These are phyloP conservation scores for Rhizophora mangle DNA, from an alignment of 345 rosid species.

Conservation along the genomic window DNA sequence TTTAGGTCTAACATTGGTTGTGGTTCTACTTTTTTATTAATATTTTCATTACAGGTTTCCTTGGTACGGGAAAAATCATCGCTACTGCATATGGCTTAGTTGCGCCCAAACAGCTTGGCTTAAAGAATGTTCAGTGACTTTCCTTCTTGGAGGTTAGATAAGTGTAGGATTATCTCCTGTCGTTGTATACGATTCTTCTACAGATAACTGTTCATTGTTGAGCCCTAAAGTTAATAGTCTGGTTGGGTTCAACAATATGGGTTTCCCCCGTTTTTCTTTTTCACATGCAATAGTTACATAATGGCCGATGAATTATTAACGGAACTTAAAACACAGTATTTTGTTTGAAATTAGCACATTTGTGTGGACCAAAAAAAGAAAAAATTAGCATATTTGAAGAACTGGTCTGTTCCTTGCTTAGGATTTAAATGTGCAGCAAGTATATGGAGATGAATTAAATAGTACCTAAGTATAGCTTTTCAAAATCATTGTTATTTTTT, in stretches of 20 bases:
- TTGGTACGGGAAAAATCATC: slow-evolving; percentile 88
- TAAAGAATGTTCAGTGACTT: slow-evolving; percentile 81
- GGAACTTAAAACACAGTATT: background rate
- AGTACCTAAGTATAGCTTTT: background rate
- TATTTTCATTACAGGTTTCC: slow-evolving; percentile 50
- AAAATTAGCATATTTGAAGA: background rate
- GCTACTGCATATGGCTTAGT: slow-evolving; percentile 84
- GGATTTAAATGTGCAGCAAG: background rate
- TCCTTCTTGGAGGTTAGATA: slow-evolving; percentile 65
- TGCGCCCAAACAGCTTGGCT: slow-evolving; percentile 52
- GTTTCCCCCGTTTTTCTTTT: too few relatives aligned
- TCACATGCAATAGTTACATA: background rate
- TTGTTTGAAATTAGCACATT: background rate
- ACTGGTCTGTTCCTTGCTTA: background rate
- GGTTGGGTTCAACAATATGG: too few relatives aligned
- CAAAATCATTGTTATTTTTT: background rate
- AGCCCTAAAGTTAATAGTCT: background rate
- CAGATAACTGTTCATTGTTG: background rate
- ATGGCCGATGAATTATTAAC: background rate
- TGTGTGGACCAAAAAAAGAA: background rate
- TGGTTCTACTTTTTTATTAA: slow-evolving; percentile 4
- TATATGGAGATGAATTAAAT: background rate
- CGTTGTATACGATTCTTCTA: background rate
- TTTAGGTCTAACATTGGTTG: background rate
- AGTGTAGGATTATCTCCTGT: background rate